Base-by-base conservation (phyloP, 306 rosid species). In the Acacia melanoxylon region DNA sequence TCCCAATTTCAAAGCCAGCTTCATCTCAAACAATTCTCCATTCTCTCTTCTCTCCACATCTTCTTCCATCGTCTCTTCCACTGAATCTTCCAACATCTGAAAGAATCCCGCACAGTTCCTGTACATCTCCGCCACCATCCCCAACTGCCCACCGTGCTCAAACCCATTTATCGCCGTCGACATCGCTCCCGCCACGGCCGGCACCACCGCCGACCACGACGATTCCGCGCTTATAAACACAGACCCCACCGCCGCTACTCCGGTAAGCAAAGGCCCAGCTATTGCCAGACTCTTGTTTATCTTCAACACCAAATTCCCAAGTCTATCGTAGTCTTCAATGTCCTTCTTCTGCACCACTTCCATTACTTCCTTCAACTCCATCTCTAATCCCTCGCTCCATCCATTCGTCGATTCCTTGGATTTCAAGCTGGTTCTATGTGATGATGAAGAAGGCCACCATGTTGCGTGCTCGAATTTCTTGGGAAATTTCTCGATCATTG, bases 401-500 rank as follows among this genome's bases (percentile, higher is more conserved):
- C 98, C 98, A 76, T 94, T 94, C 4, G 11, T 59, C 5, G 31
- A 13, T 68, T 40, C 51, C 51, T 68, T 5, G 4, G 27, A 41
- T 11, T 2, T 25, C 4, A 22, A 8, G 46, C 5, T 10, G 1
- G 15, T 10, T 68, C 12, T 6, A 75, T 6, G 5, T 29, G 68
- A 13, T 6, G 68, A 62, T 29, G 35, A 62, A 35, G 68, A 22
- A 54, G 98, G 97, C 99, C 95, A 93, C 99, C 99, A 95, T 41
- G 75, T 86, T 3, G 98, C 91, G 0, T 95, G 94, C 73, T 93
- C 89, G 37, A 74, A 86, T 8, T 81, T 86, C 14, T 76, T 20
- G 0, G 98, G 99, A 65, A 89, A 90, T 65, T 95, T 95, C 33
- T 95, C 97, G n/a, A 93, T 59, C 98, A 95, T 95, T 2, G 79